A percentile compares a stretch with the other conserved stretches of the same genome.
Evolutionary conservation across 2,329 filamentous ascomycete species (phyloP).

Genomic region (Colletotrichum filicis): DNA sequence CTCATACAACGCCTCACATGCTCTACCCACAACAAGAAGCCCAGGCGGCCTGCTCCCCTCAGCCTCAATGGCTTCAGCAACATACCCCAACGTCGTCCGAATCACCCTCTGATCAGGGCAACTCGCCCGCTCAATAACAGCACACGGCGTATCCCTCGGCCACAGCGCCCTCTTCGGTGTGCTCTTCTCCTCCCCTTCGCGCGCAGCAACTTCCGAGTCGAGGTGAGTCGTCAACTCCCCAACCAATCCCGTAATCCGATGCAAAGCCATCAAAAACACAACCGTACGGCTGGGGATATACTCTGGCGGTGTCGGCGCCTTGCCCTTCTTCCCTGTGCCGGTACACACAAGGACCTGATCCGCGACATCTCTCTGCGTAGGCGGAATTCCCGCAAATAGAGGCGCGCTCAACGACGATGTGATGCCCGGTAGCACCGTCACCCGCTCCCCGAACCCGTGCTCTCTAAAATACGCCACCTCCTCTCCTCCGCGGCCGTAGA

Average conservation of each 20-base stretch:
- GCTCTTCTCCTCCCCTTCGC: slow-evolving; percentile 39
- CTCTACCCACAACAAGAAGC: slow-evolving; percentile 83
- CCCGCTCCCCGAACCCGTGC: slow-evolving; percentile 72
- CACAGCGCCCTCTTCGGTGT: slow-evolving; percentile 61
- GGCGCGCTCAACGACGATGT: slow-evolving; percentile 90
- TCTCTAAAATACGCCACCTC: slow-evolving; percentile 86
- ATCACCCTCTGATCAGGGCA: slow-evolving; percentile 96
- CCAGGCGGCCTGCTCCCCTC: slow-evolving; percentile 92
- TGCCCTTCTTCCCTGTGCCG: slow-evolving; percentile 92
- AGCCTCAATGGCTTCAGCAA: slow-evolving; percentile 85
- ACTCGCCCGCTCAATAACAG: slow-evolving; percentile 91
- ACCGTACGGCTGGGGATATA: slow-evolving; percentile 83
- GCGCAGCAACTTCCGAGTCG: slow-evolving; percentile 44
- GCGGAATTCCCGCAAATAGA: slow-evolving; percentile 87
- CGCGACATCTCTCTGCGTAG: slow-evolving; percentile 88
- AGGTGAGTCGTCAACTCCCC: slow-evolving; percentile 70
- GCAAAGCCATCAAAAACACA: slow-evolving; percentile 95
- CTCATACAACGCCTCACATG: slow-evolving; percentile 81
- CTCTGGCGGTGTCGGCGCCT: slow-evolving; percentile 81
- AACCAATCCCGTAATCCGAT: slow-evolving; percentile 81
- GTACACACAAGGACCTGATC: slow-evolving; percentile 98
- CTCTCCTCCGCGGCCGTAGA: slow-evolving; percentile 95
- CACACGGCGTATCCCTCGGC: slow-evolving; percentile 85
- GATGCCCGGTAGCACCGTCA: slow-evolving; percentile 85
- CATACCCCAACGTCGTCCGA: slow-evolving; percentile 82